A percentile compares a stretch with the other conserved stretches of the same genome.
phyloP scores from a whole-genome alignment of 73 alveolate genomes.

The Paramecium octaurelia region DNA sequence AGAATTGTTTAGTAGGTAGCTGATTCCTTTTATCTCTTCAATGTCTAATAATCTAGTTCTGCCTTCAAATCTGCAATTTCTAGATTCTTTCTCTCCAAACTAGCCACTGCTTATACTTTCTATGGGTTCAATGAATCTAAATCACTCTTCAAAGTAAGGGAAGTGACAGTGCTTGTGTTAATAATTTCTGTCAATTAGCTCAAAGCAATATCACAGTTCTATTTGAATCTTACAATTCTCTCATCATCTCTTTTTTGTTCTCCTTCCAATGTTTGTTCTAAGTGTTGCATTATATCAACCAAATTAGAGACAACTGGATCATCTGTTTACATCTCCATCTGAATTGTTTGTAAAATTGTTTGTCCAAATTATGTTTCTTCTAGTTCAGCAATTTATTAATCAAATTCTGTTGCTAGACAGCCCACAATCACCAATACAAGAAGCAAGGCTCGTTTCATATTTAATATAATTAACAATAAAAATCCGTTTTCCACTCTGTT shows the following conservation, averaged over 20 bases:
- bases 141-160: slow-evolving; percentile 22
- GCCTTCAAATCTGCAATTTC: slow-evolving; percentile 14
- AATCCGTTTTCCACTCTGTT: neutral
- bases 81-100: slow-evolving; percentile 1
- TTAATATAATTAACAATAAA: neutral
- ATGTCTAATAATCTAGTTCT: slow-evolving; percentile 26
- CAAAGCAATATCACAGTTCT: slow-evolving; percentile 40
- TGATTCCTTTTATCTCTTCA: slow-evolving; percentile 7
- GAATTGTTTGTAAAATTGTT: slow-evolving; percentile 19
- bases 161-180: slow-evolving; percentile 1
- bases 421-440: neutral
- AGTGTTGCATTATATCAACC: neutral
- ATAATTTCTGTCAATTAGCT: slow-evolving; percentile 31
- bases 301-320: slow-evolving; percentile 48
- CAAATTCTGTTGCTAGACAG: slow-evolving; percentile 7
- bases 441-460: neutral
- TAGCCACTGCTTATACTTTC: slow-evolving; percentile 25
- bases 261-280: slow-evolving; percentile 9
- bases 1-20: neutral
- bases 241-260: slow-evolving; percentile 50
- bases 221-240: slow-evolving; percentile 11
- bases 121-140: slow-evolving; percentile 36
- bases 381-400: neutral
- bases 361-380: slow-evolving; percentile 40
- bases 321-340: slow-evolving; percentile 48